Conservation (phyloP, 78 protist species). For the Dictyostelium firmibasis region DNA sequence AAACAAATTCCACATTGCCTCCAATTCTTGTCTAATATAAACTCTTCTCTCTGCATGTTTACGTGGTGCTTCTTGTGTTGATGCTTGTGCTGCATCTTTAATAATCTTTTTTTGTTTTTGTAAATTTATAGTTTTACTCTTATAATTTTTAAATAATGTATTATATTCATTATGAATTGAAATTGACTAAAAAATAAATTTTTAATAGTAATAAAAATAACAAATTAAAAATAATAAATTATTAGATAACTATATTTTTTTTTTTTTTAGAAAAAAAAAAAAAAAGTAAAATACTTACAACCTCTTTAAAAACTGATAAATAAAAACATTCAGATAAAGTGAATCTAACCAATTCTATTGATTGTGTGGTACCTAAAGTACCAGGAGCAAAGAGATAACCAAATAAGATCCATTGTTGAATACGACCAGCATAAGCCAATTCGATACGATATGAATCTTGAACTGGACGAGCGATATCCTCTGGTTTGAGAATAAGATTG, state of each 20-base stretch:
- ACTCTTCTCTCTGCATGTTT: constrained; percentile 73
- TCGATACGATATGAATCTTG: constrained; percentile 72
- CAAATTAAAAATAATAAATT: not conserved
- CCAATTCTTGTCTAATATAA: constrained; percentile 81
- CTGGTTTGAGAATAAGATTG: constrained; percentile 81
- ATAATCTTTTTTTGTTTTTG: constrained; percentile 70
- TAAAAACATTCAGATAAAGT: constrained; percentile 68
- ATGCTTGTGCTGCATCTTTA: constrained; percentile 54
- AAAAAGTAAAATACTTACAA: constrained; percentile 17
- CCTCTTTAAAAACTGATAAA: constrained; percentile 52
- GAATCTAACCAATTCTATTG: constrained; percentile 51
- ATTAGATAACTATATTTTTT: not conserved
- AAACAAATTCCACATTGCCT: constrained; percentile 66
- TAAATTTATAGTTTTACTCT: constrained; percentile 71
- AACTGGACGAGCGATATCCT: constrained; percentile 76
- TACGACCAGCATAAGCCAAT: constrained; percentile 39
- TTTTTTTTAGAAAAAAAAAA: not conserved
- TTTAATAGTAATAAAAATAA: not conserved
- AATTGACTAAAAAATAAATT: constrained; percentile 2
- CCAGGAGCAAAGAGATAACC: constrained; percentile 60
- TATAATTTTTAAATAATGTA: constrained; percentile 61
- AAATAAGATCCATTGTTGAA: constrained; percentile 78
- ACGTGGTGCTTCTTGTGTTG: constrained; percentile 67
- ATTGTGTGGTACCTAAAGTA: not conserved
- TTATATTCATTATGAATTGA: constrained; percentile 56